These are phyloP conservation scores for Clausena lansium DNA, from an alignment of 345 rosid genomes.

Conservation along the genomic window DNA sequence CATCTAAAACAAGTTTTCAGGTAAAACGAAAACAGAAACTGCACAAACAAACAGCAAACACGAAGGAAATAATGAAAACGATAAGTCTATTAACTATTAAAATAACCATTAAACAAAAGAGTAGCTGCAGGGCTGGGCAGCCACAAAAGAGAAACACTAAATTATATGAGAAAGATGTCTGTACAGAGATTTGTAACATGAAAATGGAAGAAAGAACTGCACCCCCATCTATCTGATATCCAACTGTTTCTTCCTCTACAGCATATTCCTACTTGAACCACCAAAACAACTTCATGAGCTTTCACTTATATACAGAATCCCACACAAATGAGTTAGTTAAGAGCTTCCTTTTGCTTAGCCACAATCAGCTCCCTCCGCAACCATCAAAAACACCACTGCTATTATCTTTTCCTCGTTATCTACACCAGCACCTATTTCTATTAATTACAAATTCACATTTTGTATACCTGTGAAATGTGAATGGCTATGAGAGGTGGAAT, in stretches of 20 bases:
- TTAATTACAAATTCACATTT: conserved; percentile 45
- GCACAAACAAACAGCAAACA: background rate
- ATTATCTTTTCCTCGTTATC: background rate
- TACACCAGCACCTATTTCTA: conserved; percentile 32
- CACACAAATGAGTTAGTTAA: conserved; percentile 14
- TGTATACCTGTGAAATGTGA: conserved; percentile 16
- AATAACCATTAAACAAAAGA: background rate
- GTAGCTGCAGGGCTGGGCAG: background rate
- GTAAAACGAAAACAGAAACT: background rate
- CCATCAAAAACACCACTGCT: conserved; percentile 6
- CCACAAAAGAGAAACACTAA: background rate
- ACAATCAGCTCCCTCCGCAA: conserved; percentile 25
- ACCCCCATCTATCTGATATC: conserved; percentile 15
- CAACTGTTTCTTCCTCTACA: conserved; percentile 20
- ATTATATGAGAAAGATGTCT: conserved; percentile 15
- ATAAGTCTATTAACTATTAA: background rate
- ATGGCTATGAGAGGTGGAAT: conserved; percentile 81
- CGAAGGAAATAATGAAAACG: background rate
- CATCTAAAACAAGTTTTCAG: background rate
- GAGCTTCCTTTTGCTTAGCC: conserved; percentile 29
- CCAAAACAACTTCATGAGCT: conserved; percentile 10
- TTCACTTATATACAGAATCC: conserved; percentile 19
- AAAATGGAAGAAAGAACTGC: conserved; percentile 3
- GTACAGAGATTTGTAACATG: conserved; percentile 23
- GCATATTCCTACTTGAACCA: conserved; percentile 12